phyloP scores from a whole-genome alignment of 768 basidiomycete species.

The Hortiboletus flavorubellus region DNA sequence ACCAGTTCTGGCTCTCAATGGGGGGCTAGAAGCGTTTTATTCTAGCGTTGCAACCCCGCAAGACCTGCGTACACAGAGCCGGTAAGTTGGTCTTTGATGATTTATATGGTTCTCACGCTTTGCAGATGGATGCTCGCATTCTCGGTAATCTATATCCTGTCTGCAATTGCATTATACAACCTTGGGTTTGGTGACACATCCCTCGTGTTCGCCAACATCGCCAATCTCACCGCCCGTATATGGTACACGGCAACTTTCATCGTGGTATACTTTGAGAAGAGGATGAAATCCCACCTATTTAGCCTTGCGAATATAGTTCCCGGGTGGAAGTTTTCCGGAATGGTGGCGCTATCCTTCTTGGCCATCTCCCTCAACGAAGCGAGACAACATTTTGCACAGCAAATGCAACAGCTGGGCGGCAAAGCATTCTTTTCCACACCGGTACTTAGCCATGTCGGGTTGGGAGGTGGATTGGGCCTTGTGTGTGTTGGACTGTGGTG shows the following conservation, averaged over 20 bases:
- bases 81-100: conserved; percentile 34
- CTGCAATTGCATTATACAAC: conserved; percentile 46
- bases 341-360: conserved; percentile 22
- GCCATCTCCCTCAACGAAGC: conserved; percentile 19
- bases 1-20: conserved; percentile 87
- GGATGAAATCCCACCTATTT: conserved; percentile 13
- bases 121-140: conserved; percentile 75
- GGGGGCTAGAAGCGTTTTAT: conserved; percentile 88
- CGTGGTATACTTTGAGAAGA: conserved; percentile 42
- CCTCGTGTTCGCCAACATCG: conserved; percentile 74
- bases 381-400: conserved; percentile 12
- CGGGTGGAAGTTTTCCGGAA: conserved; percentile 25
- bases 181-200: conserved; percentile 59
- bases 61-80: conserved; percentile 69
- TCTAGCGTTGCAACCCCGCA: conserved; percentile 66
- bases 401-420: conserved; percentile 14
- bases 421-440: conserved; percentile 19
- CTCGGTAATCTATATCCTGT: conserved; percentile 62
- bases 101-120: neutral
- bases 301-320: conserved; percentile 18
- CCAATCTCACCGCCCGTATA: conserved; percentile 62
- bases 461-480: conserved; percentile 27
- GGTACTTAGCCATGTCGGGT: conserved; percentile 24
- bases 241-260: conserved; percentile 55
- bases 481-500: conserved; percentile 29